phyloP scores from a whole-genome alignment of 2,329 filamentous ascomycete genomes.

The Penicillium vulpinum region DNA sequence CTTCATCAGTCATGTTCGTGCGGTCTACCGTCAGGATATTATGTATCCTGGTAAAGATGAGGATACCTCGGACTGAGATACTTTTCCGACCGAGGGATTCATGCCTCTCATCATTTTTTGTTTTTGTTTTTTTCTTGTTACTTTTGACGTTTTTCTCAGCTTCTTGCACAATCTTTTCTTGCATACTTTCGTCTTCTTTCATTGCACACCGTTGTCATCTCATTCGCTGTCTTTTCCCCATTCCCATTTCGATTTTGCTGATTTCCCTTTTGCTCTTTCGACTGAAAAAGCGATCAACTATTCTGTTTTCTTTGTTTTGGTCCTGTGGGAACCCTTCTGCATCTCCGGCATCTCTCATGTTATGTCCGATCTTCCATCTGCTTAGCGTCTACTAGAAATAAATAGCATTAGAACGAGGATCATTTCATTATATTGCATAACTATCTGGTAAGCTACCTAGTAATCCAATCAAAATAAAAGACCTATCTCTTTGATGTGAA shows the following conservation, averaged over 20 bases:
- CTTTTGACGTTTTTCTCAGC: neutral
- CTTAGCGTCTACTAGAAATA: slow-evolving; percentile 2
- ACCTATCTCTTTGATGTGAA: neutral
- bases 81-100: neutral
- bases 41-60: slow-evolving; percentile 63
- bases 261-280: neutral
- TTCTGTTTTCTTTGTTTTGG: neutral
- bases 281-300: slow-evolving; percentile 10
- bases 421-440: neutral
- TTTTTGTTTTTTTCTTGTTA: neutral
- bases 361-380: neutral
- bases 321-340: neutral
- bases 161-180: neutral
- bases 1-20: slow-evolving; percentile 51
- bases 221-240: neutral
- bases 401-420: neutral
- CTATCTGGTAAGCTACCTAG: neutral
- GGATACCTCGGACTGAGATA: slow-evolving; percentile 44
- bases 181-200: neutral
- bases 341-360: slow-evolving; percentile 2
- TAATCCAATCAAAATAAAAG: neutral
- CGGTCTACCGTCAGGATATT: slow-evolving; percentile 54
- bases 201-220: neutral
- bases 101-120: neutral
- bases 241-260: neutral